Percentiles rank a stretch among this genome's conserved stretches.
Conservation (phyloP, 768 basidiomycete species). For the Lyophyllum decastes region DNA sequence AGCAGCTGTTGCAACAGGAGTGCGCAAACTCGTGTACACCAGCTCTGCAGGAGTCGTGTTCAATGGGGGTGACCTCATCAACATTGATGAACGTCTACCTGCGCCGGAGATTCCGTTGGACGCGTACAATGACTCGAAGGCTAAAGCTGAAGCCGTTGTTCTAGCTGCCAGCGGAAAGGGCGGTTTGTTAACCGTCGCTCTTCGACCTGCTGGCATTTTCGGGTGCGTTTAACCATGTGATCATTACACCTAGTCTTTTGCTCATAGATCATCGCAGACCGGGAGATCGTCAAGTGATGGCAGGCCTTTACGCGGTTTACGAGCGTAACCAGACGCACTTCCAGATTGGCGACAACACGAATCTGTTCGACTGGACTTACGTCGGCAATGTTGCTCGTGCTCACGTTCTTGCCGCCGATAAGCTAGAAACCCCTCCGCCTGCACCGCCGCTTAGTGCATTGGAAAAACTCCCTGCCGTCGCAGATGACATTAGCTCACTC, state of each 20-base stretch:
- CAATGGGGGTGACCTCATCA: slow-evolving; percentile 76
- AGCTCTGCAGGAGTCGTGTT: slow-evolving; percentile 91
- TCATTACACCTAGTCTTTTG: background rate
- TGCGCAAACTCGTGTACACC: slow-evolving; percentile 91
- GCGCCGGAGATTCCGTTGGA: slow-evolving; percentile 77
- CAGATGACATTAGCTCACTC: slow-evolving; percentile 43
- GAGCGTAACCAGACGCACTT: slow-evolving; percentile 83
- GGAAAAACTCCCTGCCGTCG: slow-evolving; percentile 34
- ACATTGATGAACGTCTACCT: slow-evolving; percentile 86
- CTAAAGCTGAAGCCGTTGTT: slow-evolving; percentile 81
- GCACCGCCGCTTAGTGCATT: slow-evolving; percentile 37
- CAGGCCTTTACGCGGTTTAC: slow-evolving; percentile 79
- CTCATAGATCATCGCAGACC: slow-evolving; percentile 50
- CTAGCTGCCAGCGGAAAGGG: slow-evolving; percentile 84
- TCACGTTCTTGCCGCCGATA: slow-evolving; percentile 92
- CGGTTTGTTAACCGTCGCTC: slow-evolving; percentile 84
- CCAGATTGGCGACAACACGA: slow-evolving; percentile 92
- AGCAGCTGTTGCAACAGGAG: slow-evolving; percentile 70
- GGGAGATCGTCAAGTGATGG: slow-evolving; percentile 86
- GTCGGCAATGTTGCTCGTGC: slow-evolving; percentile 95
- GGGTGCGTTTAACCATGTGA: slow-evolving; percentile 55
- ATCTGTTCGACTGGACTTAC: slow-evolving; percentile 96
- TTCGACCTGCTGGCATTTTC: slow-evolving; percentile 94
- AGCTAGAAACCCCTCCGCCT: slow-evolving; percentile 58
- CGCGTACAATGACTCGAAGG: slow-evolving; percentile 94